Evolutionary conservation across 2,329 filamentous ascomycete species (phyloP).

Genomic region (Xylaria sp.): DNA sequence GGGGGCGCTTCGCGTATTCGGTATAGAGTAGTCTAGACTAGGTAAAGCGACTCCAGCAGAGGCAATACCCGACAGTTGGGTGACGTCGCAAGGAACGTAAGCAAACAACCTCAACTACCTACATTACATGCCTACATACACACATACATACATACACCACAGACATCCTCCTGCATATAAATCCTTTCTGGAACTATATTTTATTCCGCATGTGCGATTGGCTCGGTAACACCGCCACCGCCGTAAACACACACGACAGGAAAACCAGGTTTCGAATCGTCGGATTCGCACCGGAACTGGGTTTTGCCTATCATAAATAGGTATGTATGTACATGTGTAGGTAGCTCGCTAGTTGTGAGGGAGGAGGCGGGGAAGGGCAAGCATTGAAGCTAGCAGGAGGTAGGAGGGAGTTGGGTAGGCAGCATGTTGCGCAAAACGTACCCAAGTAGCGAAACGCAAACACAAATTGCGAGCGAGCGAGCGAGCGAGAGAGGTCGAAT

Average conservation of each 20-base stretch:
- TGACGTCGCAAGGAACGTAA: constrained; percentile 20
- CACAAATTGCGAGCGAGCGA: constrained; percentile 3
- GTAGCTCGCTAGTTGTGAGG: background rate
- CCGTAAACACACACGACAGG: constrained; percentile 12
- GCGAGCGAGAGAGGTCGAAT: constrained; percentile 27
- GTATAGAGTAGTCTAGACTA: constrained; percentile 11
- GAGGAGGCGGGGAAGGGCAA: background rate
- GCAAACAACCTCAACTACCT: background rate
- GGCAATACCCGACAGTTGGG: constrained; percentile 17
- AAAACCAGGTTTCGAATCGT: constrained; percentile 20
- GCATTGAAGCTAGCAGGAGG: background rate
- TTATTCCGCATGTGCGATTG: constrained; percentile 22
- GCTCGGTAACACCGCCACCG: constrained; percentile 32
- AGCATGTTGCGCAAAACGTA: background rate
- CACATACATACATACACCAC: background rate
- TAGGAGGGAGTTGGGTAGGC: background rate
- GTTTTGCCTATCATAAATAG: background rate
- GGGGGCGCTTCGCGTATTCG: background rate
- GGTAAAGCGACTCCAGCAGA: constrained; percentile 5
- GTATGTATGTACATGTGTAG: too few species aligned
- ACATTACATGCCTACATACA: background rate
- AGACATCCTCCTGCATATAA: constrained; percentile 5
- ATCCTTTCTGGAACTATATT: constrained; percentile 11
- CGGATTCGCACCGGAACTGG: constrained; percentile 11
- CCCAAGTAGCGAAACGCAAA: constrained; percentile 3